A percentile compares a stretch with the other conserved stretches of the same genome.
phyloP scores from a whole-genome alignment of 768 basidiomycete genomes.

The Gloeostereum incarnatum region DNA sequence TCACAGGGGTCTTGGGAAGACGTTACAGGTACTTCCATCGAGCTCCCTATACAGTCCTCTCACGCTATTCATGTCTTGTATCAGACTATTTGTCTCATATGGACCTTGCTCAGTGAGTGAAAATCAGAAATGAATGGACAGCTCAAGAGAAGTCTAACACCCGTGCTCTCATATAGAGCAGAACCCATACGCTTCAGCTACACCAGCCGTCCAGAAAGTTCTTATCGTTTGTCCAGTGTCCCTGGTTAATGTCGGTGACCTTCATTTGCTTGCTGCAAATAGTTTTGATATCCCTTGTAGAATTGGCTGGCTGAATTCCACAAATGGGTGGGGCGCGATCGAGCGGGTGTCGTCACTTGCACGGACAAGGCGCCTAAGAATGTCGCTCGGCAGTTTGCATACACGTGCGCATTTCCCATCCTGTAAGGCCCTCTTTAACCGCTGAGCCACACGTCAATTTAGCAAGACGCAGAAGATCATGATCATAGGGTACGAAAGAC shows the following conservation, averaged over 20 bases:
- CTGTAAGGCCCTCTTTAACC: too few species aligned
- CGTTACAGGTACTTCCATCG: conserved; percentile 47
- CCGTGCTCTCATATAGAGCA: conserved; percentile 59
- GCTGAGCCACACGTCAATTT: too few species aligned
- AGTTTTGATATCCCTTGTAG: conserved; percentile 22
- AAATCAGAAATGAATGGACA: conserved; percentile 1
- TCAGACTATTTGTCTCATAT: conserved; percentile 85
- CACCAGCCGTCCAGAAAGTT: conserved; percentile 63
- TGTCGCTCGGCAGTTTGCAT: conserved; percentile 10
- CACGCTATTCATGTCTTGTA: conserved; percentile 1
- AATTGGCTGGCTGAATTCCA: conserved; percentile 96
- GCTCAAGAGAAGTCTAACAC: too few species aligned
- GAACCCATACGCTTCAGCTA: conserved; percentile 59
- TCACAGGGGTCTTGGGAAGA: conserved; percentile 91
- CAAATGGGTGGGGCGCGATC: conserved; percentile 75
- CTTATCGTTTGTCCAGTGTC: conserved; percentile 94
- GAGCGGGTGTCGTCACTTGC: conserved; percentile 33
- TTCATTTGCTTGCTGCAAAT: not conserved
- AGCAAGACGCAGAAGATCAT: conserved; percentile 79
- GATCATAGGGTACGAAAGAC: conserved; percentile 90
- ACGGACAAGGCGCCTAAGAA: conserved; percentile 41
- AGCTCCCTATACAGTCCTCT: not conserved
- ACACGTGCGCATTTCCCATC: not conserved
- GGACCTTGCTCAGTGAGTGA: conserved; percentile 80
- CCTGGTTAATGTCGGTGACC: conserved; percentile 59